These are phyloP conservation scores for Apiotrichum akiyoshidainum DNA, from an alignment of 1,284 basidiomycete genomes.

Conservation along the genomic window DNA sequence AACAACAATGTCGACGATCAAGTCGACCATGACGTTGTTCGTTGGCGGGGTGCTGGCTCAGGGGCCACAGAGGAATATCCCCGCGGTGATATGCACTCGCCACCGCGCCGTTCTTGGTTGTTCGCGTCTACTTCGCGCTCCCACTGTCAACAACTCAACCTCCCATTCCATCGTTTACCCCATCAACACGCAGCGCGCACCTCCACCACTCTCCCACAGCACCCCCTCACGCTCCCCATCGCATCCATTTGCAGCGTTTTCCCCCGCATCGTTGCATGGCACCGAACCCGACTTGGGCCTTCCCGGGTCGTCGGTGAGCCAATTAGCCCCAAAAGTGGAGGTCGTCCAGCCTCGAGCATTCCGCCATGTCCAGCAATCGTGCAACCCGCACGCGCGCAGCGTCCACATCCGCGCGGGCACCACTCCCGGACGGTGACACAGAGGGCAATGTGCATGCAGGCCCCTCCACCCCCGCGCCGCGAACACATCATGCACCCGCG, in stretches of 20 bases:
- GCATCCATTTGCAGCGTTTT: neutral
- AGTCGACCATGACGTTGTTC: no score
- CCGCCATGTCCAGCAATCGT: neutral
- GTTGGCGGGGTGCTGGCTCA: neutral
- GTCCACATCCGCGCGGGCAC: neutral
- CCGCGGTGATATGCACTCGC: neutral
- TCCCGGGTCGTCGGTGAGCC: neutral
- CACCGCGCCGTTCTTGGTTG: neutral
- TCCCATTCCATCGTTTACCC: slow-evolving; percentile 4
- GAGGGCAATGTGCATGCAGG: neutral
- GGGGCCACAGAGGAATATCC: neutral
- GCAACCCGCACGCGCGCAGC: neutral
- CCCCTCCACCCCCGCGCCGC: neutral
- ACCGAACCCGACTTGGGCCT: neutral
- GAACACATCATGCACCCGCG: neutral
- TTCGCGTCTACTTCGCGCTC: neutral
- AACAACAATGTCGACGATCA: no score
- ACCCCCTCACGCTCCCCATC: neutral
- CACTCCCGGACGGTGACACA: neutral
- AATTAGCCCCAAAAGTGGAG: slow-evolving; percentile 18
- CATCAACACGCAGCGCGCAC: no score
- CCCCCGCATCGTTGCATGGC: neutral
- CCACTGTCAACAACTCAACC: no score
- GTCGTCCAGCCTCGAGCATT: slow-evolving; percentile 10
- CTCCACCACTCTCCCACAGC: neutral